phyloP scores from a whole-genome alignment of 225 moss, liverwort and hornwort genomes.

The Pseudoscleropodium purum region DNA sequence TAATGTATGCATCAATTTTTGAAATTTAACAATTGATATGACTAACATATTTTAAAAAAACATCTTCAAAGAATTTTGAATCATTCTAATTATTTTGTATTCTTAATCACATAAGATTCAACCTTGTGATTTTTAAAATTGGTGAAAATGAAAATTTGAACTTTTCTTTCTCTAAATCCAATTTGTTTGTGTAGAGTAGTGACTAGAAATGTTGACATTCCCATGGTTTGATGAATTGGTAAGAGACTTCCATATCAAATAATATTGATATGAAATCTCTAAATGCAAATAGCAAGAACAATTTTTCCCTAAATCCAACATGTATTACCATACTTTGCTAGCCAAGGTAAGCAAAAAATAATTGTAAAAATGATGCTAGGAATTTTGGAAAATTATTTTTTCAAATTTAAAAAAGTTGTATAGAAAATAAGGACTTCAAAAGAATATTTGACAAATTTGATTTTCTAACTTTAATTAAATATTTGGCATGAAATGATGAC shows the following conservation, averaged over 20 bases:
- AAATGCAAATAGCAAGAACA: neutral
- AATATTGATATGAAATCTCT: neutral
- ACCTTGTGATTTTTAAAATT: too few species aligned
- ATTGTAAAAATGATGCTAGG: rapidly evolving
- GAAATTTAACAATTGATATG: too few species aligned
- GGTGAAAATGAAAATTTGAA: too few species aligned
- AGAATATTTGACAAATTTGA: neutral
- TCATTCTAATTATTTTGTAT: too few species aligned
- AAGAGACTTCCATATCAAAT: neutral
- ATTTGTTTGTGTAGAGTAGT: too few species aligned
- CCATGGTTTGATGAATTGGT: neutral
- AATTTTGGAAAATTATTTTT: neutral
- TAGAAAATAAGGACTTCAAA: neutral
- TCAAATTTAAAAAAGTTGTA: neutral
- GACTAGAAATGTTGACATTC: neutral
- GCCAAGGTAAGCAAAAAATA: rapidly evolving
- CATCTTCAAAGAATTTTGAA: too few species aligned
- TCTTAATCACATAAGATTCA: too few species aligned
- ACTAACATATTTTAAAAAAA: too few species aligned
- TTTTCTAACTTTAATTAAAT: neutral
- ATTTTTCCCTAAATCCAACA: neutral
- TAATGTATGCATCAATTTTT: too few species aligned
- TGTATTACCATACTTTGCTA: neutral
- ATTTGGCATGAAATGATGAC: neutral
- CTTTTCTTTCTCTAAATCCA: too few species aligned